Base-by-base conservation (phyloP, 2,329 filamentous ascomycete genomes). In the Phoma sp. region DNA sequence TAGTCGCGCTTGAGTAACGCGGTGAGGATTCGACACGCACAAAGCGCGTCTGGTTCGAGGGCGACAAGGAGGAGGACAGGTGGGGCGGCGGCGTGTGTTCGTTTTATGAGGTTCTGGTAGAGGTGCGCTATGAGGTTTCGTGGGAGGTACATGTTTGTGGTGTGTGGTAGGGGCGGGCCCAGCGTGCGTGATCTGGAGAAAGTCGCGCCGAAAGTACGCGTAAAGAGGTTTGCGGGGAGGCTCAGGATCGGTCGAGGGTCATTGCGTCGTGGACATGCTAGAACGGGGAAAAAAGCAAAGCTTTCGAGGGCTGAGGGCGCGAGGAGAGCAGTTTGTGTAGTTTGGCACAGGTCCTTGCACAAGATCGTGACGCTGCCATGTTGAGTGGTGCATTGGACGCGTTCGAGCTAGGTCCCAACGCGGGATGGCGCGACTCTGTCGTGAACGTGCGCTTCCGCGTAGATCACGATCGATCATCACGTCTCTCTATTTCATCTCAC, bases 1-100 rank as follows among this genome's bases (percentile, higher is more conserved):
- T 96, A 98, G 81, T 99, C 95, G 82, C 94, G 90, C 78, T 96
- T 97, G 57, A 99, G 83, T n/a, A 99, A 84, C 45, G 89, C 85
- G 2, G 94, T 96, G 43, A 99, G 86, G 58, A 99, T 97, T 58
- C 93, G 92, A 74, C 92, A 96, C 60, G 93, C 95, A 77, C 94
- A 98, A 59, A 99, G 86, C 61, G 95, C 91, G 79, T 99, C 95
- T 51, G 95, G 92, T 72, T 97, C 94, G 73, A 98, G 90, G 32
- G 94, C 91, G 62, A 93, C 93, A 52, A 99, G 89, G 61, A 99
- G 86, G 24, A 98, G 84, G 49, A 98, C 92, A 0, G 93, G 93
- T 35, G 94, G 90, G 17, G 92, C 95, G 46, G 94, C 86, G n/a
- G 93, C 89, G 73, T 97, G 91, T 63, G 93, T 89, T 39, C 90